phyloP scores from a whole-genome alignment of 179 eudicot genomes.

The Spinacia oleracea region DNA sequence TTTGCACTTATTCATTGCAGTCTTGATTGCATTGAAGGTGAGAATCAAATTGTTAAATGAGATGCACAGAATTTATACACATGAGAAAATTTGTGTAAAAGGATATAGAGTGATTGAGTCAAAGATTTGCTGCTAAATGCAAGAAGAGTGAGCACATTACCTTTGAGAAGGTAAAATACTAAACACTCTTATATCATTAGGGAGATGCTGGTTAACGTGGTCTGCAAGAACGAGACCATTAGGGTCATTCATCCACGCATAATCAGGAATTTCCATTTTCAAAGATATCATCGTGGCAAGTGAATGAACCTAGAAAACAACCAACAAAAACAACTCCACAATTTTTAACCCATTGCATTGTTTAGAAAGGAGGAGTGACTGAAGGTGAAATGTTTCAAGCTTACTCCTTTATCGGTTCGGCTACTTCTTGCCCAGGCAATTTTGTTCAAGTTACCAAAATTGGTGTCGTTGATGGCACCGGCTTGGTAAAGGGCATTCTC shows the following conservation, averaged over 20 bases:
- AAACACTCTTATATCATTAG: constrained; percentile 69
- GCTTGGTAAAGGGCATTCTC: constrained; percentile 79
- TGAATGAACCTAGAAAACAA: constrained; percentile 71
- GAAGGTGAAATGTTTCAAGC: constrained; percentile 1
- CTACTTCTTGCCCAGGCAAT: constrained; percentile 92
- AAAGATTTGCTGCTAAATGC: neutral
- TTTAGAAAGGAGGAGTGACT: neutral
- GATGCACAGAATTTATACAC: neutral
- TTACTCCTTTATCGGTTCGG: constrained; percentile 93
- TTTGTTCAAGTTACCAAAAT: constrained; percentile 72
- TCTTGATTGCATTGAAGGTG: neutral
- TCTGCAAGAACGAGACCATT: constrained; percentile 73
- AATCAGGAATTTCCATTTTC: constrained; percentile 84
- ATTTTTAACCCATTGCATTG: neutral
- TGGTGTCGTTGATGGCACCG: constrained; percentile 83
- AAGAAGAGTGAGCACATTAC: constrained; percentile 29
- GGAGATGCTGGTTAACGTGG: constrained; percentile 67
- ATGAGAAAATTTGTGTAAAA: neutral
- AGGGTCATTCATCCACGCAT: constrained; percentile 84
- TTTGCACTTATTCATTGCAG: neutral
- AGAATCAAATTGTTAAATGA: neutral
- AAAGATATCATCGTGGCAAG: constrained; percentile 83
- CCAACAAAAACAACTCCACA: constrained; percentile 4
- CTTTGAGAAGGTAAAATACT: constrained; percentile 84
- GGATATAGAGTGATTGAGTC: neutral